Base-by-base conservation (phyloP, 192 early-diverging fungal genomes). In the Entrophospora sp. region DNA sequence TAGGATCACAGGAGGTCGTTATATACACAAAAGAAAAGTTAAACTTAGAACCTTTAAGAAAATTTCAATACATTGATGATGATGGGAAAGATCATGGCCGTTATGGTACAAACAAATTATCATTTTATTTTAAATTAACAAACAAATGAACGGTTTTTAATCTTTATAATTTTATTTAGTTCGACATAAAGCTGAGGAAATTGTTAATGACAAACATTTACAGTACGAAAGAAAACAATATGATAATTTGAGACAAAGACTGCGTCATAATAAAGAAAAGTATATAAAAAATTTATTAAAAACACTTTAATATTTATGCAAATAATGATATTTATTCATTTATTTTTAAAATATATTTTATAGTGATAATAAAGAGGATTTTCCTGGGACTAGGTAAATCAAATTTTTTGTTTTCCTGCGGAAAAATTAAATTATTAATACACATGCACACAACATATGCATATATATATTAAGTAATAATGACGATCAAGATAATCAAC, bases 1-100 rank as follows among this genome's bases (percentile, higher is more conserved):
- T 79, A 51, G 96, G 96, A 27, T 91, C 93, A 22, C 91, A 94
- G 42, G 80, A 81, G 49, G 89, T 97, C 25, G 88, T 95, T 44
- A 62, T 83, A 43, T 96, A 99, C 69, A 83, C 91, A 4, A 81
- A 89, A 36, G 86, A 94, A 64, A 97, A 99, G 73, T 48, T 94
- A 8, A 90, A 91, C 66, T 81, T 96, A 65, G 96, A 94, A 73
- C 97, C 96, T 4, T 77, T 97, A 65, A 90, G 89, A 57, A 95
- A 99, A 78, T 99, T 96, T 76, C 94, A 96, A 69, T 89, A 91
- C 75, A 83, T 94, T 51, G 94, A 97, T 73, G 95, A 99, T 24
- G 79, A 86, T 48, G 92, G 92, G 35, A 83, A 81, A 64, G 96
- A 98, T 72, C 90, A 91, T 75, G 96, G 96, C 6, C 79, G 79